A percentile compares a stretch with the other conserved stretches of the same genome.
Evolutionary conservation across 1,139 yeast genomes (phyloP).

Genomic region (Oligophagozyma castellii): DNA sequence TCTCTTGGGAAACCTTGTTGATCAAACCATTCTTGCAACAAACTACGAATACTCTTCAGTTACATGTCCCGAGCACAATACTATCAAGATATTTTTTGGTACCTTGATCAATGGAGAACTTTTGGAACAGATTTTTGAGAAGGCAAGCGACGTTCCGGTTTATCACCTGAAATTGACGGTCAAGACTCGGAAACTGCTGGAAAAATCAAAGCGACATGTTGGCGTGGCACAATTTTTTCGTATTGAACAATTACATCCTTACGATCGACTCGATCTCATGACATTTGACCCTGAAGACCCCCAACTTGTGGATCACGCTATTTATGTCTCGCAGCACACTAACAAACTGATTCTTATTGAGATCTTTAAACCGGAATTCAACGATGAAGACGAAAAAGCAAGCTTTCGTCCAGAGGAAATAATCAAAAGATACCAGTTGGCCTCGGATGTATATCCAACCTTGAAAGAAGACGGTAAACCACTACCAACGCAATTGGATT

Average conservation of each 20-base stretch:
- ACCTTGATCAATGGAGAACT: slow-evolving; percentile 11
- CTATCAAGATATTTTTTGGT: slow-evolving; percentile 18
- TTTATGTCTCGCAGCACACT: slow-evolving; percentile 30
- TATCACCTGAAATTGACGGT: slow-evolving; percentile 26
- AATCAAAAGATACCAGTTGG: slow-evolving; percentile 25
- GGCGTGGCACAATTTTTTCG: slow-evolving; percentile 24
- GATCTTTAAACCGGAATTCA: slow-evolving; percentile 30
- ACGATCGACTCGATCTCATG: slow-evolving; percentile 27
- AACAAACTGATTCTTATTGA: slow-evolving; percentile 32
- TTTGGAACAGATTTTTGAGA: slow-evolving; percentile 7
- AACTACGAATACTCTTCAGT: slow-evolving; percentile 18
- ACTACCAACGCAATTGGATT: slow-evolving; percentile 36
- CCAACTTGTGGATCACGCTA: slow-evolving; percentile 28
- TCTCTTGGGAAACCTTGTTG: slow-evolving; percentile 17
- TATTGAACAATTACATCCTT: slow-evolving; percentile 24
- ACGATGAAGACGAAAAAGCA: slow-evolving; percentile 24
- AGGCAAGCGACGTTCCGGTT: slow-evolving; percentile 16
- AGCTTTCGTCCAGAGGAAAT: slow-evolving; percentile 28
- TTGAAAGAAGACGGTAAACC: slow-evolving; percentile 17
- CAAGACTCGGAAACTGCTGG: slow-evolving; percentile 20
- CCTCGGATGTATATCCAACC: slow-evolving; percentile 20
- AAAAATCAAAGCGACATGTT: slow-evolving; percentile 14
- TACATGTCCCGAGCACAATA: slow-evolving; percentile 18
- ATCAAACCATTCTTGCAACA: slow-evolving; percentile 19
- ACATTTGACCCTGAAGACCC: slow-evolving; percentile 12